phyloP scores from a whole-genome alignment of 371 early-diverging fungal genomes.

The Rhizopus sp. region DNA sequence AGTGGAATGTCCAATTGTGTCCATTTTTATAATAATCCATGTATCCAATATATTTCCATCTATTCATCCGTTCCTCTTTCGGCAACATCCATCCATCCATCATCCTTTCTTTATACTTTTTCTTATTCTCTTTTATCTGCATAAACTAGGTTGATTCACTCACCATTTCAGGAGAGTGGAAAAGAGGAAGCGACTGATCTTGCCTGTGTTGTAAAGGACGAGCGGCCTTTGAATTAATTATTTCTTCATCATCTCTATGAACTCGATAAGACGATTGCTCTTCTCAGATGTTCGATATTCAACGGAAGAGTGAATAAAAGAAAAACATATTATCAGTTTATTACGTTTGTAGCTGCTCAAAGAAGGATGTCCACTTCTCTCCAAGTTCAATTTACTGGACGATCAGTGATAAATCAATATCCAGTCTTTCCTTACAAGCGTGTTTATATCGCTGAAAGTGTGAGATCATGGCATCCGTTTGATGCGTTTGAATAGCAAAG shows the following conservation, averaged over 20 bases:
- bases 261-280: too few relatives aligned
- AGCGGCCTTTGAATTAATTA: too few relatives aligned
- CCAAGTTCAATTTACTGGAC: slow-evolving; percentile 8
- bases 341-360: too few relatives aligned
- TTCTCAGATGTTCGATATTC: background rate
- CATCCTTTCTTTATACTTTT: slow-evolving; percentile 3
- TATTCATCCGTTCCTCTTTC: slow-evolving; percentile 5
- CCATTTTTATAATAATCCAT: background rate
- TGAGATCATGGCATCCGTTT: slow-evolving; percentile 14
- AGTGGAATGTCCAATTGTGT: background rate
- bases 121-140: background rate
- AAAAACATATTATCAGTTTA: too few relatives aligned
- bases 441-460: slow-evolving; percentile 28
- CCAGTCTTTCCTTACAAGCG: slow-evolving; percentile 13
- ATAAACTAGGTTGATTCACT: background rate
- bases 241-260: too few relatives aligned
- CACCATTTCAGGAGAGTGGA: background rate
- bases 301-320: too few relatives aligned
- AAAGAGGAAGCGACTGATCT: background rate
- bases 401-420: slow-evolving; percentile 18
- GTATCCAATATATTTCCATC: slow-evolving; percentile 2
- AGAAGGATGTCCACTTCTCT: too few relatives aligned
- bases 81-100: background rate
- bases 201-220: background rate
- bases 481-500: slow-evolving; percentile 29